A percentile compares a stretch with the other conserved stretches of the same genome.
Conservation (phyloP, 805 yeast genomes). For the Wickerhamomyces rabaulensis region DNA sequence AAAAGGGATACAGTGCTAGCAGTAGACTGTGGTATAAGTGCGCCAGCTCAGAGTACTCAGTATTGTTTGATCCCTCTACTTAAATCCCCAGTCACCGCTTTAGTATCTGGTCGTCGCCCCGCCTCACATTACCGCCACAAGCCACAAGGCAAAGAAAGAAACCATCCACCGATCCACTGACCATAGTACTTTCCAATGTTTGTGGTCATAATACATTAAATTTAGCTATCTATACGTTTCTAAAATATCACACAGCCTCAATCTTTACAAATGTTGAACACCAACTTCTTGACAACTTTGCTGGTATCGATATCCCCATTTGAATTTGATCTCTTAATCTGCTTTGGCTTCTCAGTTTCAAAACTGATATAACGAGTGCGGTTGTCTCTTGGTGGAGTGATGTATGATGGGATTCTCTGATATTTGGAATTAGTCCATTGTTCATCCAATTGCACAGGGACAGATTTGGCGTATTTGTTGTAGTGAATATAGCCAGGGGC, state of each 20-base stretch:
- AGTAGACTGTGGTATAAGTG: no score
- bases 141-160: no score
- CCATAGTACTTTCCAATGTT: not conserved
- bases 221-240: not conserved
- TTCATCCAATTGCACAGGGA: constrained; percentile 9
- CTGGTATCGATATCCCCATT: constrained; percentile 13
- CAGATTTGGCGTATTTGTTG: not conserved
- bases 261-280: constrained; percentile 21
- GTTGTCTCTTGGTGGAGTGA: constrained; percentile 23
- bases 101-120: no score
- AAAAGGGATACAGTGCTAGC: no score
- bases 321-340: constrained; percentile 20
- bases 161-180: no score
- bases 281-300: constrained; percentile 20
- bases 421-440: constrained; percentile 13
- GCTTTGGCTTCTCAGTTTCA: constrained; percentile 8
- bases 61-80: no score
- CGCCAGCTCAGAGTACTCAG: no score
- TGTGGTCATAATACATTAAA: not conserved
- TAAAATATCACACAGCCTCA: not conserved
- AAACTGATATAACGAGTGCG: constrained; percentile 17
- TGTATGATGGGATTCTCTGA: constrained; percentile 15
- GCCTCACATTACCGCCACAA: no score
- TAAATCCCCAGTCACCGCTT: no score
- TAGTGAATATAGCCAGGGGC: constrained; percentile 16